Evolutionary conservation across 2,329 filamentous ascomycete species (phyloP).

Genomic region (Cercospora beticola): DNA sequence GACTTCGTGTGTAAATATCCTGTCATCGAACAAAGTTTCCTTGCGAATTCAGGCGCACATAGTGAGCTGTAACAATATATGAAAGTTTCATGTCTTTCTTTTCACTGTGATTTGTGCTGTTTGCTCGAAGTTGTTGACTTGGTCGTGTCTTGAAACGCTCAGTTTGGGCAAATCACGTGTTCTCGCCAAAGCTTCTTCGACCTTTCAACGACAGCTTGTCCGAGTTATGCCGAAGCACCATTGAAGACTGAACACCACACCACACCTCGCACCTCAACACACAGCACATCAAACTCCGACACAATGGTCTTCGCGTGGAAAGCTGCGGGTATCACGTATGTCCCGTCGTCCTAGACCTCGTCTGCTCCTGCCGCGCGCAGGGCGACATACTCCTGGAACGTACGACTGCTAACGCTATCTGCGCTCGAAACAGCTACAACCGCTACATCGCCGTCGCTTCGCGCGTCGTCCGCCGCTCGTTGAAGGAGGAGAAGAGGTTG

Average conservation of each 20-base stretch:
- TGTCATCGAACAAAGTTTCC: conserved; percentile 29
- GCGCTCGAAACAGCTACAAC: conserved; percentile 78
- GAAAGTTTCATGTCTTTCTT: conserved; percentile 15
- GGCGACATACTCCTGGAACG: not conserved
- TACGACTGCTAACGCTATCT: conserved; percentile 23
- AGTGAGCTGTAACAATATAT: conserved; percentile 38
- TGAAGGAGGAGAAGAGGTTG: conserved; percentile 93
- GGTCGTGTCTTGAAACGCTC: not conserved
- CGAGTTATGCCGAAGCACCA: conserved; percentile 12
- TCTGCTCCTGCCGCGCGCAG: not conserved
- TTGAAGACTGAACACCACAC: conserved; percentile 11
- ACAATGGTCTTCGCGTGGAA: conserved; percentile 99
- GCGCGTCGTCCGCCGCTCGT: conserved; percentile 89
- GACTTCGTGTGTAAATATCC: conserved; percentile 80
- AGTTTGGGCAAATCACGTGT: not conserved
- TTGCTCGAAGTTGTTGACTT: not conserved
- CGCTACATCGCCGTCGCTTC: conserved; percentile 95
- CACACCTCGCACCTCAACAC: conserved; percentile 13
- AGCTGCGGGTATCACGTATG: conserved; percentile 93
- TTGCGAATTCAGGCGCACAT: conserved; percentile 32
- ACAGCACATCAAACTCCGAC: conserved; percentile 39
- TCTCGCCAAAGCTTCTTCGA: not conserved
- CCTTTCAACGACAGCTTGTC: conserved; percentile 4
- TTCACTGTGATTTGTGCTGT: not conserved
- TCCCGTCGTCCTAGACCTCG: conserved; percentile 27